Percentiles rank a stretch among this genome's conserved stretches.
Evolutionary conservation across 2,329 filamentous ascomycete species (phyloP).

Genomic region (Xylaria sp.): DNA sequence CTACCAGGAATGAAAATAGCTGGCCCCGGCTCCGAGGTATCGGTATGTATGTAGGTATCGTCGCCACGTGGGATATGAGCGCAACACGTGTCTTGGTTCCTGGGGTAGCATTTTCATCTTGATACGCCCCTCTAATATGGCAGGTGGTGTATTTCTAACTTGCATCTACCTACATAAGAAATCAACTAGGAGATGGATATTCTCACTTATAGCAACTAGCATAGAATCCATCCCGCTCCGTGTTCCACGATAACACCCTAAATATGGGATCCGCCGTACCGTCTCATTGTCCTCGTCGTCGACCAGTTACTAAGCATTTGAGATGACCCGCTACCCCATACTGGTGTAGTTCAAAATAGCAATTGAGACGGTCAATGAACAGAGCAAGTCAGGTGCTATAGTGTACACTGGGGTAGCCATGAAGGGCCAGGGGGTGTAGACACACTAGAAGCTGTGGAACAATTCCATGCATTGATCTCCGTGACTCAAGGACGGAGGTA

Average conservation of each 20-base stretch:
- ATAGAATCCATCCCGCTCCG: background rate
- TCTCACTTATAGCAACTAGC: background rate
- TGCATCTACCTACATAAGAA: background rate
- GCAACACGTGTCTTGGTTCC: slow-evolving; percentile 4
- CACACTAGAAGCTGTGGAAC: slow-evolving; percentile 29
- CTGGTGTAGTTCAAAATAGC: too few species aligned
- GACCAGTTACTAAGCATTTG: background rate
- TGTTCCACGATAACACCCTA: background rate
- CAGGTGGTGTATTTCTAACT: background rate
- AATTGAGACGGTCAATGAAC: background rate
- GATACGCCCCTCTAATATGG: background rate
- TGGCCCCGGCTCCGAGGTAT: slow-evolving; percentile 13
- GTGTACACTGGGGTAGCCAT: background rate
- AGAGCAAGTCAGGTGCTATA: background rate
- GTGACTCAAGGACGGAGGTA: background rate
- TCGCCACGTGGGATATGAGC: slow-evolving; percentile 29
- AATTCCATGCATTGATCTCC: slow-evolving; percentile 24
- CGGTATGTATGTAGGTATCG: slow-evolving; percentile 10
- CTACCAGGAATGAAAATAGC: background rate
- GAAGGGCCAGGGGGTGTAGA: slow-evolving; percentile 2
- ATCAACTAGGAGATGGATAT: background rate
- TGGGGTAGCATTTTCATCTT: background rate
- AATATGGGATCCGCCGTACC: background rate
- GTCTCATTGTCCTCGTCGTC: background rate
- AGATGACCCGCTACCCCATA: background rate